A percentile compares a stretch with the other conserved stretches of the same genome.
These are phyloP conservation scores for Phaffomyces antillensis DNA, from an alignment of 805 yeast species.

Conservation along the genomic window DNA sequence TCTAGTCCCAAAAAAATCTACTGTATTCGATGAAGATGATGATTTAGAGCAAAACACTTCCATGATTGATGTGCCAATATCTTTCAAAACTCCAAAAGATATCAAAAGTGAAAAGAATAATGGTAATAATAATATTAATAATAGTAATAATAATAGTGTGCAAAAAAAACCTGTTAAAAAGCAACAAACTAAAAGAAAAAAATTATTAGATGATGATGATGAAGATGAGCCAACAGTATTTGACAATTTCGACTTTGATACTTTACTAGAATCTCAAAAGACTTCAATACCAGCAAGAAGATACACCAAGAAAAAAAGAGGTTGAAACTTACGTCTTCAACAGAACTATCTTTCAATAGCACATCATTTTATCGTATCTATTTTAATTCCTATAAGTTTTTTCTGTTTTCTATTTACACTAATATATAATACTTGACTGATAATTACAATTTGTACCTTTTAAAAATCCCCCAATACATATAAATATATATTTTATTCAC, in stretches of 20 bases:
- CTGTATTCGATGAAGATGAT: background rate
- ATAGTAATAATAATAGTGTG: background rate
- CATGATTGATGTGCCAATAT: slow-evolving; percentile 3
- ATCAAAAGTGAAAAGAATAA: background rate
- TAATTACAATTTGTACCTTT: too few relatives aligned
- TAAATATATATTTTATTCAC: too few relatives aligned
- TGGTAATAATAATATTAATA: too few relatives aligned
- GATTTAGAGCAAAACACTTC: background rate
- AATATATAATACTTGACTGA: too few relatives aligned
- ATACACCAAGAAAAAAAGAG: slow-evolving; percentile 19
- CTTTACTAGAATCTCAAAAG: slow-evolving; percentile 2
- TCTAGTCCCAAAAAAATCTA: too few relatives aligned
- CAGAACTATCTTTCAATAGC: background rate
- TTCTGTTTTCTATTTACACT: background rate
- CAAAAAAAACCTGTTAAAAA: background rate
- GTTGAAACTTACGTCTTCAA: background rate
- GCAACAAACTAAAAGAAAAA: slow-evolving; percentile 19
- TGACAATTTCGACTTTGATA: slow-evolving; percentile 20
- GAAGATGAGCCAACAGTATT: slow-evolving; percentile 18
- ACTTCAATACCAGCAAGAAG: slow-evolving; percentile 13
- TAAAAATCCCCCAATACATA: too few relatives aligned
- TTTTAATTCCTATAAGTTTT: background rate
- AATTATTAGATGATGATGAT: slow-evolving; percentile 25
- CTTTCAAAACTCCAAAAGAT: background rate
- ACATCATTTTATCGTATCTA: background rate